Base-by-base conservation (phyloP, 73 alveolate genomes). In the Tetrahymena malaccensis region DNA sequence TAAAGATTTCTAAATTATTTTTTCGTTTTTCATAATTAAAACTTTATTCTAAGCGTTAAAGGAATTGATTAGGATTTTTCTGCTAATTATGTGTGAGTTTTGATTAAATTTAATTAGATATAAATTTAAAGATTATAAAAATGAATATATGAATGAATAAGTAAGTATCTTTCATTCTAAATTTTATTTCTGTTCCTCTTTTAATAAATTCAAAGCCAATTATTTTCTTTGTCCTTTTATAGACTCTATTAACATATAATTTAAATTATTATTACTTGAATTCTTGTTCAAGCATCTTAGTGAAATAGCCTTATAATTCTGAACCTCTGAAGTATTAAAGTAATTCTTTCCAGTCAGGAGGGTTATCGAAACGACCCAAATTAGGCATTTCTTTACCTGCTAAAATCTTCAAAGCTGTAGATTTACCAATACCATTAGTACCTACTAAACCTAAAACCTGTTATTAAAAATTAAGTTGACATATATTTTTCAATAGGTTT, bases 391-490 rank as follows among this genome's bases (percentile, higher is more conserved):
- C 96, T 96, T 99, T 99, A 10, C 99, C 99, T 93, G 99, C 96
- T 89, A 98, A 94, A 85, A 98, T 99, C 97, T 97, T 97, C 85
- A 99, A 96, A 19, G 99, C 99, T 3, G 99, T 99, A 50, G 99
- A 98, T 95, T 99, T 99, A 43, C 99, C 99, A 31, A 98, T 99
- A 94, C 99, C 99, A 96, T 99, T 99, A 7, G 99, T 98, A 43
- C 99, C 99, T 31, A 99, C 99, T 43, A 99, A 97, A 15, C 99
- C 99, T 85, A 99, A 96, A 94, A 99, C 99, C 94, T 97, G 12
- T 85, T 43, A n/a, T 70, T 22, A 22, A 8, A n/a, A 70, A n/a
- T 25, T 1, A 70, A 70, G 89, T 70, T 70, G 5, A 70, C 37
- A 70, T 22, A 1, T 50, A 50, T 50, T 50, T 50, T 50, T 21